A percentile compares a stretch with the other conserved stretches of the same genome.
These are phyloP conservation scores for Blastomyces gilchristii DNA, from an alignment of 2,329 filamentous ascomycete genomes.

Conservation along the genomic window DNA sequence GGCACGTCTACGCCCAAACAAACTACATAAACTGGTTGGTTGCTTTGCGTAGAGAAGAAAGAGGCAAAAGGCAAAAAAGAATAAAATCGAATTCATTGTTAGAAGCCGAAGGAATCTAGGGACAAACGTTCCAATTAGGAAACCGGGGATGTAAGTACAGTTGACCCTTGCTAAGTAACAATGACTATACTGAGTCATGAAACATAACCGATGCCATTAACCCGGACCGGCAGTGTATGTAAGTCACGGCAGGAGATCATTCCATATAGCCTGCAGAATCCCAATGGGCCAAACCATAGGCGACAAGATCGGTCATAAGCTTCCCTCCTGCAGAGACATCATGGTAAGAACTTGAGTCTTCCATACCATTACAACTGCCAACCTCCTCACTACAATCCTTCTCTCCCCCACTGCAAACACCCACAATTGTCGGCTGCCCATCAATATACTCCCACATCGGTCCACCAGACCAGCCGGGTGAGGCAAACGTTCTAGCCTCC, in stretches of 20 bases:
- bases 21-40: not conserved
- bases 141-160: not conserved
- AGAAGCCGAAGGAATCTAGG: not conserved
- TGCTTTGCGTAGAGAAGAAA: not conserved
- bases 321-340: constrained; percentile 20
- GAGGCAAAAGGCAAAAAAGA: too few species aligned
- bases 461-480: constrained; percentile 19
- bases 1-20: not conserved
- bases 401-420: constrained; percentile 19
- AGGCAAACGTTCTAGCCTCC: constrained; percentile 17
- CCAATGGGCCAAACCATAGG: constrained; percentile 15
- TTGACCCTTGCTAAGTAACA: too few species aligned
- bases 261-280: not conserved
- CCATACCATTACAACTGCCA: constrained; percentile 14
- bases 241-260: not conserved
- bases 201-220: too few species aligned
- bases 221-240: not conserved
- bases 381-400: constrained; percentile 17
- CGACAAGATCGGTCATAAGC: constrained; percentile 19
- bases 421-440: constrained; percentile 17
- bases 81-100: not conserved
- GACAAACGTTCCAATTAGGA: not conserved
- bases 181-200: not conserved
- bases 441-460: constrained; percentile 19
- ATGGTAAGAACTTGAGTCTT: constrained; percentile 16